Conservation (phyloP, 2,329 filamentous ascomycete species). For the Arthrocladium fulminans region DNA sequence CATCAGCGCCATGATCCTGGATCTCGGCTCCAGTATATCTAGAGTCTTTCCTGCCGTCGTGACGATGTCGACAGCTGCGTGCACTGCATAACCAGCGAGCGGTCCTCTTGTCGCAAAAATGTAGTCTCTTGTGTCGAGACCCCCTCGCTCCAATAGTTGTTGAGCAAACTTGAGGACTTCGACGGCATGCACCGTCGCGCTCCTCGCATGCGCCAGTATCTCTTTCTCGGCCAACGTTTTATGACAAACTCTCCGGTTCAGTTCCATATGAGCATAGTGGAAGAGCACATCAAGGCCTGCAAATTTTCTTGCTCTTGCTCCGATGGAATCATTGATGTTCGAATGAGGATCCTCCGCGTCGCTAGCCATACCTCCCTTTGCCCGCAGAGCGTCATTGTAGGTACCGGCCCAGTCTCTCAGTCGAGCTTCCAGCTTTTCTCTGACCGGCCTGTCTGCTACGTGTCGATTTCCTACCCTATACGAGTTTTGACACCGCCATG, state of each 20-base stretch:
- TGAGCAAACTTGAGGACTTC: conserved; percentile 14
- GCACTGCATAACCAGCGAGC: conserved; percentile 53
- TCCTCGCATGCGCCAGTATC: conserved; percentile 11
- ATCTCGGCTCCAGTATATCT: conserved; percentile 35
- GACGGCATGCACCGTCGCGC: conserved; percentile 14
- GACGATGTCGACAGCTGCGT: conserved; percentile 58
- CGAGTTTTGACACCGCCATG: not conserved
- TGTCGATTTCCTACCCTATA: not conserved
- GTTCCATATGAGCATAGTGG: conserved; percentile 17
- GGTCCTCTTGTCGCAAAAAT: conserved; percentile 44
- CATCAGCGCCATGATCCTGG: conserved; percentile 44
- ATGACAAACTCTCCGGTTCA: conserved; percentile 18
- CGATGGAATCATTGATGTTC: not conserved
- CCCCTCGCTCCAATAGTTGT: conserved; percentile 12
- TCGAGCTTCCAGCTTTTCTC: not conserved
- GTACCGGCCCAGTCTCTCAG: not conserved
- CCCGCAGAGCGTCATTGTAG: not conserved
- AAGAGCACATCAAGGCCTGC: conserved; percentile 16
- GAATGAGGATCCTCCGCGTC: not conserved
- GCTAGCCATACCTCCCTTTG: not conserved
- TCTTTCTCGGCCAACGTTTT: conserved; percentile 4
- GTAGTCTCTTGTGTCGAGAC: conserved; percentile 9
- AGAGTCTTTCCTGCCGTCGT: conserved; percentile 50
- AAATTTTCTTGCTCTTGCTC: not conserved
- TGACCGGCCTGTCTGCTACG: not conserved